Conservation (phyloP, 176 grass and related monocot species). For the Cymbopogon citratus region DNA sequence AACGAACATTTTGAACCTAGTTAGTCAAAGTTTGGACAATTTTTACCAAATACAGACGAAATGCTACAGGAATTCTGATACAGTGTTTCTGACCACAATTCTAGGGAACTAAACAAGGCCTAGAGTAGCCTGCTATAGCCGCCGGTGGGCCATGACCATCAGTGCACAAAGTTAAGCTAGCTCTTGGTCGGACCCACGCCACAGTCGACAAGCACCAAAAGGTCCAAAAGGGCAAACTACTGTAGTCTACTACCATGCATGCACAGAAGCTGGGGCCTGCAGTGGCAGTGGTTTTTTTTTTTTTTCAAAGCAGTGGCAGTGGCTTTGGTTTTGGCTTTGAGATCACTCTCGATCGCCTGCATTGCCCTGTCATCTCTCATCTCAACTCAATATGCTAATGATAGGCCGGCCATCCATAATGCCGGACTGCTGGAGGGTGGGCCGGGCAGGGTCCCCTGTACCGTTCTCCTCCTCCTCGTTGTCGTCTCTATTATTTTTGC, state of each 20-base stretch:
- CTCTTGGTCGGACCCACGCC: background rate
- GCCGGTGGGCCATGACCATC: no score
- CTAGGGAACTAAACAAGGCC: no score
- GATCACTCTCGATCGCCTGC: background rate
- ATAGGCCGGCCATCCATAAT: background rate
- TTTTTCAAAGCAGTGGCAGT: no score
- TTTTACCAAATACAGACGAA: no score
- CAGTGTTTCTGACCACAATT: no score
- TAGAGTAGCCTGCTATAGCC: no score
- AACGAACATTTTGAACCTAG: no score
- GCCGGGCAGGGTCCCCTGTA: background rate
- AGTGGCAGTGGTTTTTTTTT: no score
- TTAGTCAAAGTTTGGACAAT: no score
- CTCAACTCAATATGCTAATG: background rate
- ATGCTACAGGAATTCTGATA: no score
- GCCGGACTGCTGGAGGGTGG: background rate
- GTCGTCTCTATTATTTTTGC: background rate
- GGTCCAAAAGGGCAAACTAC: background rate
- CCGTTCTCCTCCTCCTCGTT: background rate
- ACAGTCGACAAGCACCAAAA: background rate
- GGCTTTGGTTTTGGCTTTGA: background rate
- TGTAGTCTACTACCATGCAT: background rate
- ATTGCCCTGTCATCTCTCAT: constrained; percentile 19
- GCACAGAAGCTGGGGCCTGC: background rate
- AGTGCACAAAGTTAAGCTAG: no score